phyloP scores from a whole-genome alignment of 2,329 filamentous ascomycete species.

The Cordyceps fumosorosea region DNA sequence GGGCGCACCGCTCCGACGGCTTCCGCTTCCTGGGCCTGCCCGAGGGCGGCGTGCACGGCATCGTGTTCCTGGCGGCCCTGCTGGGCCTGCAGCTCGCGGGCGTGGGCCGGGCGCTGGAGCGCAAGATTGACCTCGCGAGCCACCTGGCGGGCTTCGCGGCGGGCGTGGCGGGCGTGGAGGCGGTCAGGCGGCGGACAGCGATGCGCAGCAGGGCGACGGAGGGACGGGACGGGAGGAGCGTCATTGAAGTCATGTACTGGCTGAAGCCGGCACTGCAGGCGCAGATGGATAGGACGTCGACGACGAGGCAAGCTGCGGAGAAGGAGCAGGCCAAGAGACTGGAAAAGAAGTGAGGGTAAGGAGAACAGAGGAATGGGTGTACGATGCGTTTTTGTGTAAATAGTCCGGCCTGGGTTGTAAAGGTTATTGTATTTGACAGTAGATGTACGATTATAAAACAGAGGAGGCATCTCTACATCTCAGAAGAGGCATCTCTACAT shows the following conservation, averaged over 20 bases:
- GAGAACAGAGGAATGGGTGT: too few species aligned
- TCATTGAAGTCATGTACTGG: constrained; percentile 12
- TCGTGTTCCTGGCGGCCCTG: constrained; percentile 46
- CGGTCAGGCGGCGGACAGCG: constrained; percentile 20
- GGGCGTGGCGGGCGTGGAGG: constrained; percentile 37
- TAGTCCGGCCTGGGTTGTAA: too few species aligned
- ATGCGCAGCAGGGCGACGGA: constrained; percentile 11
- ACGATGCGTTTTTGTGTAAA: too few species aligned
- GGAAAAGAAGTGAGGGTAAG: neutral
- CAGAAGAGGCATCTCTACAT: too few species aligned
- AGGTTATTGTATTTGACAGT: too few species aligned
- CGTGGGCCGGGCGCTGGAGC: constrained; percentile 34
- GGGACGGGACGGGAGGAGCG: constrained; percentile 13
- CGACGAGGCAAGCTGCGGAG: neutral
- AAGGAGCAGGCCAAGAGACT: neutral
- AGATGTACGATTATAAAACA: too few species aligned
- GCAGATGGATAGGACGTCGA: neutral
- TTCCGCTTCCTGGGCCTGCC: constrained; percentile 53
- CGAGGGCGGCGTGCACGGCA: constrained; percentile 49
- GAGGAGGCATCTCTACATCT: too few species aligned
- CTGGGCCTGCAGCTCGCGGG: constrained; percentile 44
- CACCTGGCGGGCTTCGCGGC: constrained; percentile 46
- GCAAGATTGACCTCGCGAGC: constrained; percentile 44
- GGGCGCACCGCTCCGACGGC: constrained; percentile 48
- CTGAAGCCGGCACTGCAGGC: constrained; percentile 1